Evolutionary conservation across 495 filamentous ascomycete species (phyloP).

Genomic region (Beverwykella pulmonaria): DNA sequence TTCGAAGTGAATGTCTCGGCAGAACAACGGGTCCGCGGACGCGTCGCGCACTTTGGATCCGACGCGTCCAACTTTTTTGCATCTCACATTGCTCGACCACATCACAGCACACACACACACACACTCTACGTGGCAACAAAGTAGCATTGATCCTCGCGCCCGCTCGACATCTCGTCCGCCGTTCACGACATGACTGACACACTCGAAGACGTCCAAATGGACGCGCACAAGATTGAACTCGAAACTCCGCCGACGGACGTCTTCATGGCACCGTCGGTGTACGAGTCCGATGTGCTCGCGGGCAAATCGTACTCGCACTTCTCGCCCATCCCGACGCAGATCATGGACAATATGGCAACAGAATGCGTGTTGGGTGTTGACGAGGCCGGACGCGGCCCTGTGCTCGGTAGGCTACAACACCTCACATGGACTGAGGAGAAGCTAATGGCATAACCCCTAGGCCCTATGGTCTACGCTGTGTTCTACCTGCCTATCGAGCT

Average conservation of each 20-base stretch:
- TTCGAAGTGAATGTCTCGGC: constrained; percentile 6
- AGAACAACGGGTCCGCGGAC: constrained; percentile 6
- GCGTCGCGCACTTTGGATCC: background rate
- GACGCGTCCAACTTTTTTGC: background rate
- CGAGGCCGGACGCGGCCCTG: constrained; percentile 93
- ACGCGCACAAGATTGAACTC: constrained; percentile 41
- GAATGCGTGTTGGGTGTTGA: constrained; percentile 84
- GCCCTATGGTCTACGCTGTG: constrained; percentile 95
- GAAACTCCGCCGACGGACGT: constrained; percentile 60
- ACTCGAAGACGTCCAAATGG: constrained; percentile 27
- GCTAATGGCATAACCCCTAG: constrained; percentile 30
- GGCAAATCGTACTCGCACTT: constrained; percentile 85
- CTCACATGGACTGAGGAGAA: background rate
- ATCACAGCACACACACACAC: background rate
- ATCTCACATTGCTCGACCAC: background rate
- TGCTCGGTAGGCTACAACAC: constrained; percentile 58
- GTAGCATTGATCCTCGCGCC: too few species aligned
- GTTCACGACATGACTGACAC: constrained; percentile 26
- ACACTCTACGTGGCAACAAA: too few species aligned
- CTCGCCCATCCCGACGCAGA: constrained; percentile 63
- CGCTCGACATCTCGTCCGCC: background rate
- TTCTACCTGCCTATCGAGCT: constrained; percentile 75
- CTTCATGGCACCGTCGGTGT: constrained; percentile 78
- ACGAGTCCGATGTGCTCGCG: constrained; percentile 59
- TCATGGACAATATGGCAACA: constrained; percentile 51